Conservation (phyloP, 352 stramenopile species). For the Globisporangium perplexum region DNA sequence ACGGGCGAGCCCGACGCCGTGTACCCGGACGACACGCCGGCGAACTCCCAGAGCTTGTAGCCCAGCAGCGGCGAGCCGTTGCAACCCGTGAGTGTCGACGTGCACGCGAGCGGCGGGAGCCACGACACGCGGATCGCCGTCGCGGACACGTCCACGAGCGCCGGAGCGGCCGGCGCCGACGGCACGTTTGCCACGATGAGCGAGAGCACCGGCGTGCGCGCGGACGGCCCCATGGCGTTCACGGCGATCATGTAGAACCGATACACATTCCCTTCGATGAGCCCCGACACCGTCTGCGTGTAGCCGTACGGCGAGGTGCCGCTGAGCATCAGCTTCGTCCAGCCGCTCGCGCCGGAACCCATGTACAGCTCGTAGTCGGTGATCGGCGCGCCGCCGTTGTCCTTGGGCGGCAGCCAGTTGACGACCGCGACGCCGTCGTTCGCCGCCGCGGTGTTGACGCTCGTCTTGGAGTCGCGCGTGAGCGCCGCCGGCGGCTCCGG, state of each 20-base stretch:
- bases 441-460: constrained; percentile 39
- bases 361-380: constrained; percentile 92
- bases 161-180: constrained; percentile 35
- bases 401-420: constrained; percentile 82
- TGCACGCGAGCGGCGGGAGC: constrained; percentile 57
- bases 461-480: constrained; percentile 58
- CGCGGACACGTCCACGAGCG: constrained; percentile 52
- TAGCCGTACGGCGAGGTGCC: constrained; percentile 52
- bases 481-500: constrained; percentile 75
- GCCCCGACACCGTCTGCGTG: constrained; percentile 27
- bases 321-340: constrained; percentile 33
- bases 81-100: constrained; percentile 65
- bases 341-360: constrained; percentile 48
- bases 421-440: constrained; percentile 59
- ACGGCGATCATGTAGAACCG: constrained; percentile 89
- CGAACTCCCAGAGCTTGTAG: constrained; percentile 94
- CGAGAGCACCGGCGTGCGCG: constrained; percentile 80
- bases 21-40: constrained; percentile 61
- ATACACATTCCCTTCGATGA: constrained; percentile 87
- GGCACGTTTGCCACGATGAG: constrained; percentile 84
- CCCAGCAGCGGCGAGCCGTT: constrained; percentile 80
- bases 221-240: constrained; percentile 82
- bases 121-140: constrained; percentile 67
- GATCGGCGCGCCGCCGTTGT: constrained; percentile 92
- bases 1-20: constrained; percentile 77